Base-by-base conservation (phyloP, 2,329 filamentous ascomycete genomes). In the Aspergillus hortae region DNA sequence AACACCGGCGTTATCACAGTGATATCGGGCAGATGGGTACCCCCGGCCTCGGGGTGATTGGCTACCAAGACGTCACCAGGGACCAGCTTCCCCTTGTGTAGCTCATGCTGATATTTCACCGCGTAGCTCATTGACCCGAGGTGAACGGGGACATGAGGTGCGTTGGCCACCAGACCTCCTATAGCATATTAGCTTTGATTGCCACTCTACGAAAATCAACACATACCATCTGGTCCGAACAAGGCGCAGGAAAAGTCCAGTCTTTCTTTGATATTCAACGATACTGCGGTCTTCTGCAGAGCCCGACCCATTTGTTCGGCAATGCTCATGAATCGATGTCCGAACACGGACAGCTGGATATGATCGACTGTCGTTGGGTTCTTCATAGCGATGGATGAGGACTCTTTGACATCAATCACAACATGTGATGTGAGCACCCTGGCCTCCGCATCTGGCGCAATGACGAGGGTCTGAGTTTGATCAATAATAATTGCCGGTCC, bases 101-200 rank as follows among this genome's bases (percentile, higher is more conserved):
- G 89, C 60, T 88, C 81, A 4, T 88, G 86, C 71, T 92, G 89
- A 44, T 88, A 88, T 53, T 82, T 79, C 2, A 92, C 88, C 45
- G 89, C 91, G 9, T 88, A 92, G n/a, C 87, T 88, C 89, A 92
- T 91, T 44, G 86, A 90, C 25, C 89, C 89, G 10, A 94, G 75
- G 65, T 92, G 89, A 1, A 92, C 88, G 0, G 89, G 89, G 12
- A 94, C 74, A 74, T 94, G 89, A 0, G 89, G 89, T 15, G 89
- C 80, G 56, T 77, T 77, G 5, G 74, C 74, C 1, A 92, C 89
- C 1, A 92, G 27, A 30, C 27, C 27, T 10, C 27, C 27, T 30
- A 30, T 30, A 30, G 7, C 27, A 30, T 30, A 2, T 30, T 2
- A 30, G 27, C 2, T 30, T 30, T 30, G 27, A 2, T 30, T 11